Base-by-base conservation (phyloP, 108 stramenopile genomes). In the Parietichytrium sp. region DNA sequence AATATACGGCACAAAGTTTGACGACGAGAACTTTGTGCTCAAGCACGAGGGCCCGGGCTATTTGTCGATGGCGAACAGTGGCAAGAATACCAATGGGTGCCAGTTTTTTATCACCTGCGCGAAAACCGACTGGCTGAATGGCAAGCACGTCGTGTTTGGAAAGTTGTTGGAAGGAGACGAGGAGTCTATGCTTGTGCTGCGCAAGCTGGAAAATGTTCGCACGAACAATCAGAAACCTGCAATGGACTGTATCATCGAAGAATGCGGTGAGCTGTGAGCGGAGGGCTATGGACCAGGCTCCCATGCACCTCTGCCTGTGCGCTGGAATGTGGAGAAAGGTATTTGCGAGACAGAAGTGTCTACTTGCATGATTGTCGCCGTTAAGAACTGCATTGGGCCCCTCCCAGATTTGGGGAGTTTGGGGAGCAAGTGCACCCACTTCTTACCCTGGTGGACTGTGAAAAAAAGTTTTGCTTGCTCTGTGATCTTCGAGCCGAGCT, bases 31-130 rank as follows among this genome's bases (percentile, higher is more conserved):
- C 90, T 98, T 98, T 83, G 80, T 61, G 49, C 85, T 95, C 80
- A 94, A 87, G 52, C 96, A 97, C 85, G 86, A 81, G 51, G 93
- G 92, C 78, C 85, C 93, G 26, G 93, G 95, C 79, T 88, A 94
- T 54, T 82, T 96, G 26, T 93, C 89, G 52, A 96, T 98, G 95
- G 96, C 96, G 18, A 96, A 95, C 80, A 90, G 93, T 6, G 98
- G 97, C 15, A 89, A 91, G 42, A 92, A 95, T 83, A 97, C 98
- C 4, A 98, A 99, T 84, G 97, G 92, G 18, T 89, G 83, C 13
- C 93, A 96, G 86, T 98, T 97, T 90, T 98, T 99, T 81, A 83
- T 99, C 50, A 96, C 95, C 82, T 96, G 96, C 13, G 95, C 93
- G 20, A 91, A 89, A 80, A 95, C 96, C 8, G 80, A 92, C 12